Evolutionary conservation across 192 early-diverging fungal species (phyloP).

Genomic region (Coemansia pectinata): DNA sequence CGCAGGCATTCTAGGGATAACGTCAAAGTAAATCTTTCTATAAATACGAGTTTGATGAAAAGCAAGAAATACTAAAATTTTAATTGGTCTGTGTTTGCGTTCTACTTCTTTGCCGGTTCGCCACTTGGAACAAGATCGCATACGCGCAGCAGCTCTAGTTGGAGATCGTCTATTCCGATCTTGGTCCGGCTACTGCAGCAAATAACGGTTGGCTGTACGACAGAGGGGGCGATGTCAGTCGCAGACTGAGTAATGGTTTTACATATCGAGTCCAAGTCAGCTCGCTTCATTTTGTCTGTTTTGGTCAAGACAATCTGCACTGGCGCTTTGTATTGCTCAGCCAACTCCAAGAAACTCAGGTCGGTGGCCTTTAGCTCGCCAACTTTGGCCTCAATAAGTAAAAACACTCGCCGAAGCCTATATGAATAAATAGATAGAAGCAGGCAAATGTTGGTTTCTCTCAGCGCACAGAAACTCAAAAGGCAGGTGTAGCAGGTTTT

Average conservation of each 20-base stretch:
- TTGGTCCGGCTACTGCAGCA: conserved; percentile 38
- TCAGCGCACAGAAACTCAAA: not conserved
- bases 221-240: conserved; percentile 25
- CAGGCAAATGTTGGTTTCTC: not conserved
- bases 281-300: conserved; percentile 46
- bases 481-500: not conserved
- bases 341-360: conserved; percentile 39
- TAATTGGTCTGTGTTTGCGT: not conserved
- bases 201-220: conserved; percentile 19
- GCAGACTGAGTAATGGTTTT: conserved; percentile 5
- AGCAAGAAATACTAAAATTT: not conserved
- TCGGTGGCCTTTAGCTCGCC: conserved; percentile 55
- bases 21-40: too few species aligned
- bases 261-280: conserved; percentile 21
- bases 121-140: conserved; percentile 13
- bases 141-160: conserved; percentile 36
- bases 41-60: not conserved
- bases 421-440: not conserved
- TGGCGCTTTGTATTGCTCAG: conserved; percentile 23
- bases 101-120: not conserved
- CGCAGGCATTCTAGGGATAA: too few species aligned
- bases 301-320: conserved; percentile 51
- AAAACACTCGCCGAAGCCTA: conserved; percentile 49
- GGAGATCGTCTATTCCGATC: conserved; percentile 27
- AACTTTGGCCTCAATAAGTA: conserved; percentile 56